A percentile compares a stretch with the other conserved stretches of the same genome.
phyloP scores from a whole-genome alignment of 1,139 yeast genomes.

The Suhomyces maxii region DNA sequence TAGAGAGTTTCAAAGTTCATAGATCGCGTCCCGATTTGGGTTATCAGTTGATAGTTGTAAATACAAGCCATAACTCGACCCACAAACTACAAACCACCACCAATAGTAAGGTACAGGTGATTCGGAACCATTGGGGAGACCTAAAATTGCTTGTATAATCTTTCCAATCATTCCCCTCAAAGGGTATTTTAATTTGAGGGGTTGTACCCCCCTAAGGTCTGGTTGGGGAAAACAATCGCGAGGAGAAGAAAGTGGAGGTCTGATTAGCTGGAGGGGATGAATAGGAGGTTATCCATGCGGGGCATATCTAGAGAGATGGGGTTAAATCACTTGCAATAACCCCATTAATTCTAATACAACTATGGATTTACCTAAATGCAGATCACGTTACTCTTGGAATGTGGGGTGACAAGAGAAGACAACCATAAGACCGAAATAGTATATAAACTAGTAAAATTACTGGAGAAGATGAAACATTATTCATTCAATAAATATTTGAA shows the following conservation, averaged over 20 bases:
- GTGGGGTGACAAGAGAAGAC: constrained; percentile 5
- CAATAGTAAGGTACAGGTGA: background rate
- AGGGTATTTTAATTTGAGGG: background rate
- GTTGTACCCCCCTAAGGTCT: background rate
- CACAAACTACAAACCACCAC: background rate
- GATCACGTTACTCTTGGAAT: constrained; percentile 4
- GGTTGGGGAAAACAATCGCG: background rate
- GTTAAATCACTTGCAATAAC: background rate
- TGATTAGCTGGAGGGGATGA: background rate
- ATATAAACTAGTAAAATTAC: too few species aligned
- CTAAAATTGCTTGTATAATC: background rate
- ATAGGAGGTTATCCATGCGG: background rate
- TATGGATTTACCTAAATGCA: background rate
- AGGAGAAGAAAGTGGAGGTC: constrained; percentile 2
- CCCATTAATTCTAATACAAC: too few species aligned
- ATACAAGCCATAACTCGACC: background rate
- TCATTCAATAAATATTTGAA: background rate
- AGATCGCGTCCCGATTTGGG: background rate
- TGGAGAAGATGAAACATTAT: background rate
- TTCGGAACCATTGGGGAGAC: background rate
- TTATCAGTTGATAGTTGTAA: background rate
- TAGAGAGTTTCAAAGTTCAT: too few species aligned
- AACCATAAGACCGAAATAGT: background rate
- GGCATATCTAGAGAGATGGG: background rate
- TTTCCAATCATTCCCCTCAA: background rate